These are phyloP conservation scores for Henckelia pumila DNA, from an alignment of 257 asterid species.

Conservation along the genomic window DNA sequence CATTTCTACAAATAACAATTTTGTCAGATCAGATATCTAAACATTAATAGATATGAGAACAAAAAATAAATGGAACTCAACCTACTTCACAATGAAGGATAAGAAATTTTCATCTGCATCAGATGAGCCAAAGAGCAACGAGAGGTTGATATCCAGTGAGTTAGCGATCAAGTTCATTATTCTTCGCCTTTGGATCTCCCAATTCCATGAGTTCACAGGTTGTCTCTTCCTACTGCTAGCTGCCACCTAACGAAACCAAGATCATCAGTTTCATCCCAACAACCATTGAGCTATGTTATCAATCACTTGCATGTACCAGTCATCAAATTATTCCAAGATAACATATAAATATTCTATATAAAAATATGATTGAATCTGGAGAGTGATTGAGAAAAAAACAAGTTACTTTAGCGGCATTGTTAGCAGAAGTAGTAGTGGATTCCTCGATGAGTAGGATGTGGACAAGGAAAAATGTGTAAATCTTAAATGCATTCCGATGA, in stretches of 20 bases:
- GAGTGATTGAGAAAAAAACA: slow-evolving; percentile 6
- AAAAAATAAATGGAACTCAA: slow-evolving; percentile 15
- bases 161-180: slow-evolving; percentile 76
- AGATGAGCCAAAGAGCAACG: slow-evolving; percentile 81
- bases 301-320: no score
- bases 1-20: slow-evolving; percentile 54
- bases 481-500: slow-evolving; percentile 82
- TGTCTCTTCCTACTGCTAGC: slow-evolving; percentile 66
- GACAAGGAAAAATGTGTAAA: slow-evolving; percentile 79
- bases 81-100: slow-evolving; percentile 87
- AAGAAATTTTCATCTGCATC: slow-evolving; percentile 87
- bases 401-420: slow-evolving; percentile 49
- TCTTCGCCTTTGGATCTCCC: slow-evolving; percentile 81
- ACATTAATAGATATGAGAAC: slow-evolving; percentile 10
- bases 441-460: slow-evolving; percentile 74
- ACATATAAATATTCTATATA: not conserved
- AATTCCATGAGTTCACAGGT: slow-evolving; percentile 68
- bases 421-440: slow-evolving; percentile 38
- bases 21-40: slow-evolving; percentile 26
- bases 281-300: no score
- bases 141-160: slow-evolving; percentile 83
- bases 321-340: not conserved
- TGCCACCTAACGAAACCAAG: slow-evolving; percentile 44
- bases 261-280: not conserved
- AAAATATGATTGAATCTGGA: slow-evolving; percentile 1